phyloP scores from a whole-genome alignment of 2,329 filamentous ascomycete species.

The Ustulina deusta region DNA sequence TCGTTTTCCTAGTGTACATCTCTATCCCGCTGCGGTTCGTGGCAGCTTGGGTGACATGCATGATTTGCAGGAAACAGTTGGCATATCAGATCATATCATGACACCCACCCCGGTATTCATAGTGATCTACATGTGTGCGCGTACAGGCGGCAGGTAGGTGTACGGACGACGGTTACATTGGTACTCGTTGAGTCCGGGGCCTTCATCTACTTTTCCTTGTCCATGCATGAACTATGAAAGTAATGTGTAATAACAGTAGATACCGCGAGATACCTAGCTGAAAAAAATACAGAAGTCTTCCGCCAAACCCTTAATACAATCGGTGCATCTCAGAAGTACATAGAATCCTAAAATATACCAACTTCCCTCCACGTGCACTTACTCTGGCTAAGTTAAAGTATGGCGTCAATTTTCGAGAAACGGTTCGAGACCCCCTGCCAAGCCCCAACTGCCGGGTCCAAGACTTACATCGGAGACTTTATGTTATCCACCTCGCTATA shows the following conservation, averaged over 20 bases:
- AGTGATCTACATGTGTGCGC: conserved; percentile 25
- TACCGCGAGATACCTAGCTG: neutral
- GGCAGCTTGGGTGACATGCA: conserved; percentile 5
- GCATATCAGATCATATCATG: conserved; percentile 24
- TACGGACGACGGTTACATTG: conserved; percentile 6
- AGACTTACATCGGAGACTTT: neutral
- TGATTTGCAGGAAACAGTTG: conserved; percentile 16
- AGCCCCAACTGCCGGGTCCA: conserved; percentile 21
- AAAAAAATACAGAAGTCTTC: neutral
- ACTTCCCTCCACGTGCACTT: too few relatives aligned
- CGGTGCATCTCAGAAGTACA: too few relatives aligned
- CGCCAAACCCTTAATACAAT: too few relatives aligned
- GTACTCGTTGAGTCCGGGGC: neutral
- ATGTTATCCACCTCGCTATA: neutral
- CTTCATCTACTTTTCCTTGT: neutral
- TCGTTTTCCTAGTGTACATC: neutral
- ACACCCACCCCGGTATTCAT: conserved; percentile 16
- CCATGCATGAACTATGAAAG: too few relatives aligned
- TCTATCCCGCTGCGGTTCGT: neutral
- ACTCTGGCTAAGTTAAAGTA: too few relatives aligned
- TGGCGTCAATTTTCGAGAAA: conserved; percentile 1
- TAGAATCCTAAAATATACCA: neutral
- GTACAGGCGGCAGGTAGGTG: conserved; percentile 6
- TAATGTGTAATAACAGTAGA: neutral
- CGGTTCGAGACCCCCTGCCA: conserved; percentile 21